Conservation (phyloP, 768 basidiomycete genomes). For the Dacryopinax primogenitus region DNA sequence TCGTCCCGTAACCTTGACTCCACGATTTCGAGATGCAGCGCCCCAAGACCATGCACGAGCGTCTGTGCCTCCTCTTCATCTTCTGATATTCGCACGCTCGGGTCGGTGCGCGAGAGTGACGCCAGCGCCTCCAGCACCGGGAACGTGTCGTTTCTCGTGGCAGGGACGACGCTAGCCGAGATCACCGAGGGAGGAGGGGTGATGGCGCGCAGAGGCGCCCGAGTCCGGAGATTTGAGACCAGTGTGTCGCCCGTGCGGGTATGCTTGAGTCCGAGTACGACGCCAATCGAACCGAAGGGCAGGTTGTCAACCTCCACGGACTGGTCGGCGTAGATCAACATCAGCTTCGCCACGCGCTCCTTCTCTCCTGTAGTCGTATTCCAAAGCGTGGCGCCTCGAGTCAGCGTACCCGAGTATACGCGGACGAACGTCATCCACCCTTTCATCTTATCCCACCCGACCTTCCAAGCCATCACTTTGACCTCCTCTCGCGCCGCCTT, state of each 20-base stretch:
- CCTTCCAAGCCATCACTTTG: constrained; percentile 74
- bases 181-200: constrained; percentile 72
- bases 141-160: constrained; percentile 62
- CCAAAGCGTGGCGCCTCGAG: constrained; percentile 43
- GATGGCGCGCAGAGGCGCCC: constrained; percentile 42
- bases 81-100: constrained; percentile 63
- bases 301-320: constrained; percentile 64
- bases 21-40: constrained; percentile 79
- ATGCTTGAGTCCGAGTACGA: constrained; percentile 66
- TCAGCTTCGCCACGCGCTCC: constrained; percentile 61
- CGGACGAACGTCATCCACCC: constrained; percentile 93
- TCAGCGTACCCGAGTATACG: constrained; percentile 77
- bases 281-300: constrained; percentile 71
- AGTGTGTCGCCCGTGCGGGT: constrained; percentile 84
- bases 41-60: constrained; percentile 70
- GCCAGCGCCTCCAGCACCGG: constrained; percentile 65
- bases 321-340: constrained; percentile 67
- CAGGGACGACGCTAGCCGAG: constrained; percentile 68
- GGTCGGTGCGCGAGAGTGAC: constrained; percentile 69
- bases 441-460: constrained; percentile 64
- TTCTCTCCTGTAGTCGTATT: constrained; percentile 57
- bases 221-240: constrained; percentile 34
- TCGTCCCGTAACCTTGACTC: constrained; percentile 69
- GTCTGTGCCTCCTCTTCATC: constrained; percentile 63
- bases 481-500: constrained; percentile 72